Conservation (phyloP, 2,329 filamentous ascomycete genomes). For the Neopestalotiopsis sp. region DNA sequence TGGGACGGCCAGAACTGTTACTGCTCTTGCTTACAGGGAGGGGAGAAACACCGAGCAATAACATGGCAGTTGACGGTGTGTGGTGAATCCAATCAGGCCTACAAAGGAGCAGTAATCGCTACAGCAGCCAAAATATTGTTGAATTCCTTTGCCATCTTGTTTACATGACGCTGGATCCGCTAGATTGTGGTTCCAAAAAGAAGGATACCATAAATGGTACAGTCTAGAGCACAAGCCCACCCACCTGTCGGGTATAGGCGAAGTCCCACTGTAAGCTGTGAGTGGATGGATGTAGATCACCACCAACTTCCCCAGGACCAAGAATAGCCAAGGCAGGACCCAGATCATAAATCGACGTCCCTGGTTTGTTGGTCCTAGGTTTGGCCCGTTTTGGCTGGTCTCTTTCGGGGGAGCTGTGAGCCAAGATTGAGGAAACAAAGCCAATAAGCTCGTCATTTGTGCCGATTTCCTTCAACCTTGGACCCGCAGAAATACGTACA, state of each 20-base stretch:
- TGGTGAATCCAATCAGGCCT: too few relatives aligned
- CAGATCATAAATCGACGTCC: not conserved
- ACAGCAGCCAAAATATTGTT: too few relatives aligned
- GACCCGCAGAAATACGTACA: not conserved
- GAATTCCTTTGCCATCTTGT: too few relatives aligned
- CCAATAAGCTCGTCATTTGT: not conserved
- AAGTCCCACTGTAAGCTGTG: not conserved
- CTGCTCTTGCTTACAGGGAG: not conserved
- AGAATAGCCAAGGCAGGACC: not conserved
- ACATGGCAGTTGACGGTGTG: too few relatives aligned
- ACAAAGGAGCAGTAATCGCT: too few relatives aligned
- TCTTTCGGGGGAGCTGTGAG: not conserved
- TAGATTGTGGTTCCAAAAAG: too few relatives aligned
- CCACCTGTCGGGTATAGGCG: not conserved
- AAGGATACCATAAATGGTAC: too few relatives aligned
- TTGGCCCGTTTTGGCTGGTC: not conserved
- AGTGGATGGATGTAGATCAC: not conserved
- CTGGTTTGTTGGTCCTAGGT: too few relatives aligned
- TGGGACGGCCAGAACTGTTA: not conserved
- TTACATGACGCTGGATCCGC: too few relatives aligned
- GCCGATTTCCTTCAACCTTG: not conserved
- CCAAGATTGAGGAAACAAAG: not conserved
- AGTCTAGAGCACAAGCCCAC: too few relatives aligned
- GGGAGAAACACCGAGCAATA: too few relatives aligned
- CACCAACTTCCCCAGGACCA: not conserved